Conservation (phyloP, 208 protist species). For the Wallacemonas sp. region DNA sequence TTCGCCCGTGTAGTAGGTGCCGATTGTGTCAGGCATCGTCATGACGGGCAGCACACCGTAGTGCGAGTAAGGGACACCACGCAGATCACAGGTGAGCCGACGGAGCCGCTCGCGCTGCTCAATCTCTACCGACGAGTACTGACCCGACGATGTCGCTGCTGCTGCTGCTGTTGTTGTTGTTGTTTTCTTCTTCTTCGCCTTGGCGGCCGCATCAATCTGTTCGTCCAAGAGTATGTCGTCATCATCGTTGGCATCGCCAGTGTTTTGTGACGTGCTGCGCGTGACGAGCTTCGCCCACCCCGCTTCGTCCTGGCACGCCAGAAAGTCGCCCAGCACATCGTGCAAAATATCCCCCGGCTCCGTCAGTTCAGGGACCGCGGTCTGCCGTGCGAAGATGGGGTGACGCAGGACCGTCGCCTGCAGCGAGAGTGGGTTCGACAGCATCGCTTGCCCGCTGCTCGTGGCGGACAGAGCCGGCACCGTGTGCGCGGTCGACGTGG, state of each 20-base stretch:
- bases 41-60: constrained; percentile 51
- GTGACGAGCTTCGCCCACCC: too few relatives aligned
- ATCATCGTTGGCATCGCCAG: not conserved
- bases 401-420: constrained; percentile 55
- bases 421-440: constrained; percentile 52
- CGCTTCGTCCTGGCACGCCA: not conserved
- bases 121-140: too few relatives aligned
- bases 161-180: too few relatives aligned
- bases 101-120: constrained; percentile 12
- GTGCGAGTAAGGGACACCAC: not conserved
- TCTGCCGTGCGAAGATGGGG: constrained; percentile 36
- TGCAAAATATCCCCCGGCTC: constrained; percentile 82
- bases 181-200: too few relatives aligned
- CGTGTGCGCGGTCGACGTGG: too few relatives aligned
- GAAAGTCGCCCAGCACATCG: constrained; percentile 35
- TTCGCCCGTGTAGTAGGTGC: constrained; percentile 52
- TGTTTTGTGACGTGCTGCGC: not conserved
- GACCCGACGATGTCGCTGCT: too few relatives aligned
- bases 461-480: constrained; percentile 16
- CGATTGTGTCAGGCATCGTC: constrained; percentile 48
- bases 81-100: not conserved
- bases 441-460: constrained; percentile 31
- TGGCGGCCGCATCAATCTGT: too few relatives aligned
- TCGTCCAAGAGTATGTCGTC: not conserved
- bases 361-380: constrained; percentile 24